Percentiles rank a stretch among this genome's conserved stretches.
These are phyloP conservation scores for Circinella minor DNA, from an alignment of 371 early-diverging fungal species.

Conservation along the genomic window DNA sequence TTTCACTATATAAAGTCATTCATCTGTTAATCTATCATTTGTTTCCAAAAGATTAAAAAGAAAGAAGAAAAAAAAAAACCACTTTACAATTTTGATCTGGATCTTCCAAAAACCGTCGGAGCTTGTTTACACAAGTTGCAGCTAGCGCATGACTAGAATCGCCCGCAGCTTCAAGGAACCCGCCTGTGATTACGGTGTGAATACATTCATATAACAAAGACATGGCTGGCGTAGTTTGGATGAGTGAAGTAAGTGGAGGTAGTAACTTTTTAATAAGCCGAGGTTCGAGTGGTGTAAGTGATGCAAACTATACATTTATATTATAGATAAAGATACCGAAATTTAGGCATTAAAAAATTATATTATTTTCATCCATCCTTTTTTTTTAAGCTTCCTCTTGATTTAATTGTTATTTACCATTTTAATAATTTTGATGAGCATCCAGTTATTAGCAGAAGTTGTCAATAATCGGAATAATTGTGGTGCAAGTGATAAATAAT, in stretches of 20 bases:
- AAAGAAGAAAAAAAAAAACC: conserved; percentile 16
- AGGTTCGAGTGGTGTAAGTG: conserved; percentile 92
- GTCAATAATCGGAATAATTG: conserved; percentile 90
- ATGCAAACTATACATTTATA: conserved; percentile 73
- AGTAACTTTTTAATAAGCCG: conserved; percentile 89
- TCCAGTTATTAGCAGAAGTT: conserved; percentile 94
- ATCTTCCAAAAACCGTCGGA: conserved; percentile 86
- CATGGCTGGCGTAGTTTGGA: conserved; percentile 91
- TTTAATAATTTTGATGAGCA: conserved; percentile 97
- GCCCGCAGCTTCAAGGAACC: conserved; percentile 76
- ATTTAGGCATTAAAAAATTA: background rate
- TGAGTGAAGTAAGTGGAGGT: conserved; percentile 81
- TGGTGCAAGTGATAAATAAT: conserved; percentile 92
- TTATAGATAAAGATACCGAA: no score
- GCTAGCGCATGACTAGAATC: conserved; percentile 74
- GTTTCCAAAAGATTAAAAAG: background rate
- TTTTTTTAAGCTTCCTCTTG: background rate
- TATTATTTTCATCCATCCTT: background rate
- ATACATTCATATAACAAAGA: conserved; percentile 95
- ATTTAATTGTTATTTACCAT: conserved; percentile 59
- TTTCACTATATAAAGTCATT: conserved; percentile 61
- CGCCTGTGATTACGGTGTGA: conserved; percentile 89
- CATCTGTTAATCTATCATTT: background rate
- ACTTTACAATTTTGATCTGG: conserved; percentile 87
- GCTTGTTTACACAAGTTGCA: conserved; percentile 84